These are phyloP conservation scores for Datisca glomerata DNA, from an alignment of 306 rosid species.

Conservation along the genomic window DNA sequence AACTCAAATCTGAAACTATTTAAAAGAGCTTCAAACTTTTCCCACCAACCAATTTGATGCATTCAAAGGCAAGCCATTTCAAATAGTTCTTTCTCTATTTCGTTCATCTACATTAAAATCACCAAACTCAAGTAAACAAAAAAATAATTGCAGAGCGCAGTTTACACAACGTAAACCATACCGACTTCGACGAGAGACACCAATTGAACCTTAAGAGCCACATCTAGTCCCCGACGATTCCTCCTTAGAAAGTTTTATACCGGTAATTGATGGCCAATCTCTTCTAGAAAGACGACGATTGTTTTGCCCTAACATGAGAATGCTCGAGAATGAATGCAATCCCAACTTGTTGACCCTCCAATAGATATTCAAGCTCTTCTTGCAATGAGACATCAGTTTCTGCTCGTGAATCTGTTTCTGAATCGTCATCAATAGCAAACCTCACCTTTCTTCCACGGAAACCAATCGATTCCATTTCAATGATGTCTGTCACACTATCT, in stretches of 20 bases:
- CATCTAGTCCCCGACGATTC: constrained; percentile 80
- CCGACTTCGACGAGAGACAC: constrained; percentile 89
- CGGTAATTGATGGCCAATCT: constrained; percentile 77
- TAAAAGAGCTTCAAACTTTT: too few relatives aligned
- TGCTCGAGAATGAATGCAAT: constrained; percentile 83
- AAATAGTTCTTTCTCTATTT: too few relatives aligned
- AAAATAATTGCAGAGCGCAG: not conserved
- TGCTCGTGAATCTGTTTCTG: constrained; percentile 25
- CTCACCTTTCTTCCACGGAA: constrained; percentile 42
- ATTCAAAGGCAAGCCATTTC: too few relatives aligned
- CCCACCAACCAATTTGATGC: too few relatives aligned
- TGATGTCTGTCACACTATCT: constrained; percentile 22
- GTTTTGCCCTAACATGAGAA: constrained; percentile 73
- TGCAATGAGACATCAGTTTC: constrained; percentile 32
- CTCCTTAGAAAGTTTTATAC: constrained; percentile 67
- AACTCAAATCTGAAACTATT: too few relatives aligned
- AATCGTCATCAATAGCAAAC: constrained; percentile 57
- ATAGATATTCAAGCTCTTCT: constrained; percentile 59
- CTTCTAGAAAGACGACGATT: constrained; percentile 58
- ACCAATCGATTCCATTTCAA: constrained; percentile 51
- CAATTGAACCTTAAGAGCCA: constrained; percentile 80
- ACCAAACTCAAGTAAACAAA: too few relatives aligned
- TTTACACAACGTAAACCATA: constrained; percentile 77
- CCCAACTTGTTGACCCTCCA: constrained; percentile 64
- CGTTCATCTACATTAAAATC: too few relatives aligned